Base-by-base conservation (phyloP, 805 yeast genomes). In the Yarrowia hollandica region DNA sequence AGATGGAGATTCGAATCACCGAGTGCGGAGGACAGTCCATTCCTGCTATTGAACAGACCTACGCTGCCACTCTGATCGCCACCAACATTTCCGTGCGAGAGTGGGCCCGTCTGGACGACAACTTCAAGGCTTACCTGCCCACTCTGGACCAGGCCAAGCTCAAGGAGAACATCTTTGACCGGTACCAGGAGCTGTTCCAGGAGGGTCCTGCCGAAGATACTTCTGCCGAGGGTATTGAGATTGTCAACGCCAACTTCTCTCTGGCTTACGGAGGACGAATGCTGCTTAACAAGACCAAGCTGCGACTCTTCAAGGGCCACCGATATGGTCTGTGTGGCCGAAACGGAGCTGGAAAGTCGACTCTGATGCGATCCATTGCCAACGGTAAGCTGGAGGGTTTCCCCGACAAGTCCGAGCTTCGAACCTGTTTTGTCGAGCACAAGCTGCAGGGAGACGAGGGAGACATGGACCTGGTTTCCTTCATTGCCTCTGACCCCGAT, bases 291-390 rank as follows among this genome's bases (percentile, higher is more conserved):
- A 94, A 94, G 77, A 90, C 99, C 46, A 88, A 81, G 62, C 77
- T 92, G 71, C 82, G 96, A 70, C 80, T 92, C 63, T 77, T 88
- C 66, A 90, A 91, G 76, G 98, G 98, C 68, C 97, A 89, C 75
- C 83, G 99, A 75, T 92, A 92, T 70, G 99, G 99, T 78, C 80
- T 92, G 62, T 90, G 97, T 79, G 99, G 99, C 71, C 81, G 97
- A 76, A 92, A 92, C 72, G 99, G 99, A 81, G 97, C 97, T 62
- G 99, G 99, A 78, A 92, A 92, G 75, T 90, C 97, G 12, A 92
- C 99, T 14, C 79, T 92, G 68, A 90, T 92, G 98, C 83, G 98
- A 74, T 86, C 98, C 26, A 94, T 92, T 68, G 90, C 96, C 59
- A 89, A 90, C 69, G 98, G 98, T 61, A 96, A 92, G 76, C 79